Percentiles rank a stretch among this genome's conserved stretches.
Evolutionary conservation across 2,329 filamentous ascomycete genomes (phyloP).

Genomic region (Phialophora chinensis): DNA sequence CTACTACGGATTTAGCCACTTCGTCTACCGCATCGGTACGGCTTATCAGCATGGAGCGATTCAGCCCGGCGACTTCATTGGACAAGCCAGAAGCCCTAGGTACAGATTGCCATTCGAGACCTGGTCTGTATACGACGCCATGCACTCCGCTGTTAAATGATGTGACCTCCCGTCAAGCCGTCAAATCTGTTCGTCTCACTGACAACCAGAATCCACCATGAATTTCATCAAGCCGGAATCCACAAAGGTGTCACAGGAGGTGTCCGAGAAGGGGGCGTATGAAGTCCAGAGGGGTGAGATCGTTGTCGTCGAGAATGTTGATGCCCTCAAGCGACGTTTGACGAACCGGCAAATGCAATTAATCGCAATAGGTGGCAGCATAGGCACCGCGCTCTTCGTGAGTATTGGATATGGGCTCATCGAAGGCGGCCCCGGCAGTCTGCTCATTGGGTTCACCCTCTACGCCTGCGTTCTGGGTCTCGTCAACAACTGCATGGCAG

Average conservation of each 20-base stretch:
- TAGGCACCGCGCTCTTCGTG: constrained; percentile 46
- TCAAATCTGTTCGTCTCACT: neutral
- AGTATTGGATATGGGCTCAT: constrained; percentile 45
- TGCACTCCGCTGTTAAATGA: neutral
- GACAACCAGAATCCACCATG: neutral
- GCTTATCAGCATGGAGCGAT: neutral
- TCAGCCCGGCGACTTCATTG: neutral
- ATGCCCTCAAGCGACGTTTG: constrained; percentile 7
- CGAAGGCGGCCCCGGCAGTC: constrained; percentile 43
- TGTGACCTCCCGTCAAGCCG: neutral
- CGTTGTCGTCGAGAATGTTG: constrained; percentile 1
- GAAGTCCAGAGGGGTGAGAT: neutral
- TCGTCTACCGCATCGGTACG: neutral
- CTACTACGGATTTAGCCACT: neutral
- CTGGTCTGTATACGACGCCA: neutral
- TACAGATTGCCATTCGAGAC: neutral
- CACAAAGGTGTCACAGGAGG: neutral
- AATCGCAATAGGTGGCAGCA: constrained; percentile 50
- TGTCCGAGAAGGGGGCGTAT: neutral
- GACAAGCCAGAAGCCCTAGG: neutral
- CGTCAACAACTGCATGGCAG: constrained; percentile 49
- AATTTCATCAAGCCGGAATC: neutral
- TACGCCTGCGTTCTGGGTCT: constrained; percentile 41
- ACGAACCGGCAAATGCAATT: constrained; percentile 45
- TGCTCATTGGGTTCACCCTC: constrained; percentile 46